Evolutionary conservation across 257 asterid species (phyloP), one percentile per base, ranked within the genome.

Genomic region (Solanum bulbocastanum): DNA sequence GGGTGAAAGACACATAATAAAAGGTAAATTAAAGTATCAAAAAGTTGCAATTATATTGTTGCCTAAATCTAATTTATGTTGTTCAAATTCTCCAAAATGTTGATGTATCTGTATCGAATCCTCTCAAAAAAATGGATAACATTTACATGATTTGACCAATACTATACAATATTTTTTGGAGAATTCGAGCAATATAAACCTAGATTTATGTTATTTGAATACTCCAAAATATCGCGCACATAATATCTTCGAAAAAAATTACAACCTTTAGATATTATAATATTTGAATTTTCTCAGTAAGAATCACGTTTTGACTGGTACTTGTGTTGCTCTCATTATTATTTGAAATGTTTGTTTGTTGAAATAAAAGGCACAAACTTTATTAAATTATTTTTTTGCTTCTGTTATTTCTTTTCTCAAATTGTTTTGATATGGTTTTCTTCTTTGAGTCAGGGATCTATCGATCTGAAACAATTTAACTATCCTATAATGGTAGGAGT

Each of bases 1-100:
- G 4, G 93, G 91, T 25, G 92, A 83, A 76, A 88, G 49, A 3
- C 86, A 92, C 42, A 88, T 93, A 2, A 3, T 6, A 40, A 87
- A 74, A 72, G 98, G 96, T 92, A 90, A 15, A 10, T 11, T 10
- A 4, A n/a, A 39, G 52, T 30, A n/a, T 6, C 3, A 27, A 68
- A 68, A 25, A 25, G 18, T 46, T 83, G 6, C 10, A 27, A 52
- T 52, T 30, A 27, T 49, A 16, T 49, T 82, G 33, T 74, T 75
- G 39, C 11, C 0, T 23, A 39, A 52, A 16, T 16, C 23, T 52
- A 52, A 52, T 76, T 0, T 76, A 5, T 23, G 62, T 76, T 78
- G 36, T 10, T 75, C 6, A 12, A 12, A 75, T 75, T 1, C 12
- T 37, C 1, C 8, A 22, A 14, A 36, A 74, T 37, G 0, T 74